Conservation (phyloP, 345 rosid genomes). For the Sapria himalayana region DNA sequence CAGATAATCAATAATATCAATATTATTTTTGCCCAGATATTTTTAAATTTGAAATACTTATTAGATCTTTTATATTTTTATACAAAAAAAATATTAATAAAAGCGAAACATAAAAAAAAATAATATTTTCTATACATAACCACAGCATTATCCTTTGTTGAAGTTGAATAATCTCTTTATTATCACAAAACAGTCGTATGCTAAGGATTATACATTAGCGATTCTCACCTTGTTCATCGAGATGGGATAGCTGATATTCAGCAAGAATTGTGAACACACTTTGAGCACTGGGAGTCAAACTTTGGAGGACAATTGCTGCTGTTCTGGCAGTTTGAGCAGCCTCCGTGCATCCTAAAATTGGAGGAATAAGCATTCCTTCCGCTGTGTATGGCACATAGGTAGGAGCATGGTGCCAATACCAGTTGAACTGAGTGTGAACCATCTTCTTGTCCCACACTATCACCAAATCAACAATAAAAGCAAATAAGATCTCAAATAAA, state of each 20-base stretch:
- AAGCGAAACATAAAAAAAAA: no score
- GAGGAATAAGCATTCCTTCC: slow-evolving; percentile 66
- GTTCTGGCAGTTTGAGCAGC: slow-evolving; percentile 61
- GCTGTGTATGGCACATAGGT: slow-evolving; percentile 67
- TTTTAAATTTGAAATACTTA: no score
- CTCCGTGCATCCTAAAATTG: slow-evolving; percentile 57
- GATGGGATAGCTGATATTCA: slow-evolving; percentile 56
- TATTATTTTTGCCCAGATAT: no score
- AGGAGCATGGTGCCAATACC: slow-evolving; percentile 83
- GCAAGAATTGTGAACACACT: slow-evolving; percentile 77
- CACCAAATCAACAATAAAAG: neutral
- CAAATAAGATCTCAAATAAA: neutral
- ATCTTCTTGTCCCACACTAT: slow-evolving; percentile 99
- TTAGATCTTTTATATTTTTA: no score
- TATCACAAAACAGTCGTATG: no score
- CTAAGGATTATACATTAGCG: neutral
- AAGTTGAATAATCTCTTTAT: no score
- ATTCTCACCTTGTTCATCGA: slow-evolving; percentile 58
- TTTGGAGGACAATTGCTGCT: slow-evolving; percentile 71
- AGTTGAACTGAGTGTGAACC: slow-evolving; percentile 74
- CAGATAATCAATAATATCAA: no score
- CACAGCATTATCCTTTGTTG: no score
- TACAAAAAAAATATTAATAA: no score
- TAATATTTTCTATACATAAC: no score
- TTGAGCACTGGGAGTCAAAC: slow-evolving; percentile 86